Evolutionary conservation across 1,284 basidiomycete species (phyloP).

Genomic region (Ustilago bromivora): DNA sequence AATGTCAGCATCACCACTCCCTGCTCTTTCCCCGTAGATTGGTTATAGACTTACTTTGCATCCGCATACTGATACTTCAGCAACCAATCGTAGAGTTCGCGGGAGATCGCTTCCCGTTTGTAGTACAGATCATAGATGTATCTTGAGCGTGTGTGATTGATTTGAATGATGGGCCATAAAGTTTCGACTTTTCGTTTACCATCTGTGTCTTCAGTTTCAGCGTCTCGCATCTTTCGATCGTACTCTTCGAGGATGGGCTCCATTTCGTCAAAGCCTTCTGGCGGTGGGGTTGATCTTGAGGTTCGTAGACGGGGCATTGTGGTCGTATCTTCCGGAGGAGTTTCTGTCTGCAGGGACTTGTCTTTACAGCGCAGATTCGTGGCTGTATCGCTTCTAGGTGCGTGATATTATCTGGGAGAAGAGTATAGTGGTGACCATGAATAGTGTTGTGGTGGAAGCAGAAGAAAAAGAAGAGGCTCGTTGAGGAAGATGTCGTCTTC

Average conservation of each 20-base stretch:
- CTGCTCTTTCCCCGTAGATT: background rate
- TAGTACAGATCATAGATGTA: conserved; percentile 99
- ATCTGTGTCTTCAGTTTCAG: conserved; percentile 94
- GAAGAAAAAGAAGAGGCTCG: background rate
- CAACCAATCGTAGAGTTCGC: conserved; percentile 97
- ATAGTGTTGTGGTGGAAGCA: background rate
- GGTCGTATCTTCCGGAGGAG: background rate
- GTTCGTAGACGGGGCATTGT: conserved; percentile 95
- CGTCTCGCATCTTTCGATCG: conserved; percentile 68
- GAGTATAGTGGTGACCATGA: background rate
- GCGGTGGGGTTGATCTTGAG: conserved; percentile 91
- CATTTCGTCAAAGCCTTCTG: conserved; percentile 97
- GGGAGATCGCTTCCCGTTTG: conserved; percentile 94
- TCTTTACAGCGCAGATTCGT: too few species aligned
- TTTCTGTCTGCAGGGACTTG: too few species aligned
- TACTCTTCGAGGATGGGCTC: conserved; percentile 73
- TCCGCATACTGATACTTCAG: conserved; percentile 98
- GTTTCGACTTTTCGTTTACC: conserved; percentile 97
- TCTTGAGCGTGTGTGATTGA: conserved; percentile 85
- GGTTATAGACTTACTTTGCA: conserved; percentile 78
- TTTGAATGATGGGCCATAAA: conserved; percentile 99
- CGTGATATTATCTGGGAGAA: too few species aligned
- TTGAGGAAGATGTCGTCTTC: background rate
- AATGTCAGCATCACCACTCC: background rate
- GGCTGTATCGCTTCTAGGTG: too few species aligned